Percentiles rank a stretch among this genome's conserved stretches.
Evolutionary conservation across 2,329 filamentous ascomycete species (phyloP).

Genomic region (Hymenoscyphus fraxineus): DNA sequence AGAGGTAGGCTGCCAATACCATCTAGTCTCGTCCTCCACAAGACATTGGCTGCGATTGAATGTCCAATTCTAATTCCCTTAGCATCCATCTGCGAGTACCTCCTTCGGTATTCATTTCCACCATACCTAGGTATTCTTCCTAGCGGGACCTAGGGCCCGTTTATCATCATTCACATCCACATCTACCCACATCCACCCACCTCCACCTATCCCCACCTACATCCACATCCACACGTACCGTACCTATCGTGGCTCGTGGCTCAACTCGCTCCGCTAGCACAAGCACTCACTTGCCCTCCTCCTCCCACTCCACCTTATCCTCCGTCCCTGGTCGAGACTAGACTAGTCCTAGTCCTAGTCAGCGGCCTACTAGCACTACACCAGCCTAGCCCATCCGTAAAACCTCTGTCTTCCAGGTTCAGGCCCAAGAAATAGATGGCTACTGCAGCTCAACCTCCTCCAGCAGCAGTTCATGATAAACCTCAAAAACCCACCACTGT

Average conservation of each 20-base stretch:
- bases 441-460: slow-evolving; percentile 3
- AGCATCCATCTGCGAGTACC: background rate
- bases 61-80: background rate
- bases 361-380: background rate
- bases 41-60: background rate
- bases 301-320: background rate
- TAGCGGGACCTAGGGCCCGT: too few species aligned
- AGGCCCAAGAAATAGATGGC: background rate
- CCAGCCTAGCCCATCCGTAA: background rate
- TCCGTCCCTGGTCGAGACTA: background rate
- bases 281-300: background rate
- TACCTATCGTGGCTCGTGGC: background rate
- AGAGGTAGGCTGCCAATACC: background rate
- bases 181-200: background rate
- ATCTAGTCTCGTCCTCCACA: background rate
- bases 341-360: background rate
- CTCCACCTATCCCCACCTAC: background rate
- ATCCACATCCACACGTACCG: background rate
- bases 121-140: too few species aligned
- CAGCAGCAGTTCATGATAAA: background rate
- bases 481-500: background rate
- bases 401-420: background rate
- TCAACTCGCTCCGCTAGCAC: background rate
- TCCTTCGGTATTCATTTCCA: background rate
- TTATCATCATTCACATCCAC: too few species aligned